Base-by-base conservation (phyloP, 2,329 filamentous ascomycete species). In the Cryphonectria carpinicola region DNA sequence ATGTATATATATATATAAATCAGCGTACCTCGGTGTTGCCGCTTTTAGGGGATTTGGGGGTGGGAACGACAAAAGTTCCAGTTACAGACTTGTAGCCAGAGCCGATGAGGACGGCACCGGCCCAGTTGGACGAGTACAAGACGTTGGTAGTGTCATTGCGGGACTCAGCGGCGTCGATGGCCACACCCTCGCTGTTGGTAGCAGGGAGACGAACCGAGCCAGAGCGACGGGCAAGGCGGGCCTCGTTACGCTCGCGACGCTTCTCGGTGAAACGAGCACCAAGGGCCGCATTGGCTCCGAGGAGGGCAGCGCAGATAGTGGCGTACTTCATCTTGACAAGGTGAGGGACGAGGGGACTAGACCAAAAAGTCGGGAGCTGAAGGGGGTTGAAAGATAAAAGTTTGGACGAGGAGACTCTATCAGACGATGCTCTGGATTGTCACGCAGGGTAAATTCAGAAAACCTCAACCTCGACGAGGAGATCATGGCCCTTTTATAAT, bases 61-160 rank as follows among this genome's bases (percentile, higher is more conserved):
- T 82, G 1, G 87, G 88, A 10, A 89, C 84, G 1, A 81, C 85
- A 77, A 89, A 86, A 11, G 83, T 82, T 35, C 82, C 87, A 3
- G 83, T 83, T 32, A 88, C 87, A 14, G 80, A 78, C 43, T 80
- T 88, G 78, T 85, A 88, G 68, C 82, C 82, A n/a, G 80, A 82
- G 60, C 82, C 82, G 56, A 84, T 83, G 67, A 87, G 82, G 17
- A 88, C 86, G 0, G 86, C 86, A 58, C 88, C 88, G 8, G 86
- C 85, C 88, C 87, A 89, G 80, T 89, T 89, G 74, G 70, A 69
- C 13, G 69, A 71, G 67, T 73, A 73, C 49, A 62, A 35, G 6
- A n/a, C 70, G 22, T 73, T n/a, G 11, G 65, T 13, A 28, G 71
- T 72, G 17, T 62, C 67, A 61, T 73, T 73, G 65, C 28, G 49